phyloP scores from a whole-genome alignment of 768 basidiomycete species.

The Lactarius akahatsu region DNA sequence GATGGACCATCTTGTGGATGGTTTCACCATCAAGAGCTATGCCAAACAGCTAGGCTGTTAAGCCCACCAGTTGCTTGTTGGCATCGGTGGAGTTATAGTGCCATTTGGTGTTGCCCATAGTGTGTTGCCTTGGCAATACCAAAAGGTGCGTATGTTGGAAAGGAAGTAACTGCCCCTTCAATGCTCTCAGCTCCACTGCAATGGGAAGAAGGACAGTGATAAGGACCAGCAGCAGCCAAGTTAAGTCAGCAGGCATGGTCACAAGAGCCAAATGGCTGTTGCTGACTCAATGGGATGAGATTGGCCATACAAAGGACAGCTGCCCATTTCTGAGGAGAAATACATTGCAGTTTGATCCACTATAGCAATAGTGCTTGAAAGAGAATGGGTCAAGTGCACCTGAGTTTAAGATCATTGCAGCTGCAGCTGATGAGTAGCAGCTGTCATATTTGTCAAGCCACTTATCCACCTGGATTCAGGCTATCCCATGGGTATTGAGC shows the following conservation, averaged over 20 bases:
- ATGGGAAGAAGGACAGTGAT: neutral
- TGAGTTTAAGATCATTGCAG: neutral
- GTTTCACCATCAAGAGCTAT: neutral
- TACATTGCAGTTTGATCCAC: neutral
- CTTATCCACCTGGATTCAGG: neutral
- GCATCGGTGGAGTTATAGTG: neutral
- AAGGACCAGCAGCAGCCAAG: neutral
- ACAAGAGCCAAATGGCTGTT: neutral
- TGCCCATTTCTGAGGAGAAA: neutral
- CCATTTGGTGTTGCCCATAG: neutral
- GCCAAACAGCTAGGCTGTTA: neutral
- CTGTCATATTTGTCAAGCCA: neutral
- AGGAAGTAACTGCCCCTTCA: neutral
- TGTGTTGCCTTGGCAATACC: neutral
- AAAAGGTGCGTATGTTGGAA: neutral
- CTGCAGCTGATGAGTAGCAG: slow-evolving; percentile 1
- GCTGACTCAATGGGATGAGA: neutral
- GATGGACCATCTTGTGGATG: neutral
- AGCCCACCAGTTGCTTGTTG: neutral
- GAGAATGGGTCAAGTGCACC: neutral
- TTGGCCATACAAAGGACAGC: neutral
- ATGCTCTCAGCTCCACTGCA: neutral
- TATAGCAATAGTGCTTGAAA: slow-evolving; percentile 2
- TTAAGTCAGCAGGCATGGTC: neutral
- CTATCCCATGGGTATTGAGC: neutral